Conservation (phyloP, 1,284 basidiomycete genomes). For the Malassezia brasiliensis region DNA sequence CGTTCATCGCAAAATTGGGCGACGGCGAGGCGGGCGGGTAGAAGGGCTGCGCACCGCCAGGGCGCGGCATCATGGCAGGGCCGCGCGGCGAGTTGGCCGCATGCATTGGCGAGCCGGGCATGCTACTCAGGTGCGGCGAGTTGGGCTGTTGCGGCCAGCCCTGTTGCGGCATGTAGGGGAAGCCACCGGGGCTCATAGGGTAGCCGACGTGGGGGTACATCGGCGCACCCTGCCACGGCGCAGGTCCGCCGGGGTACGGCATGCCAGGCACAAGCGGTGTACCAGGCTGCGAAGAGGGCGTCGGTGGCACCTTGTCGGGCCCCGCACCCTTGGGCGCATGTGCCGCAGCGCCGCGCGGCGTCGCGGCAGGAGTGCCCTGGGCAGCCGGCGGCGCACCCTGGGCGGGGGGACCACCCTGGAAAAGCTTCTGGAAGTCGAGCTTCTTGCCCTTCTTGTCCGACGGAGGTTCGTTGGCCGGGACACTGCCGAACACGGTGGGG, state of each 20-base stretch:
- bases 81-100: constrained; percentile 7
- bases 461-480: constrained; percentile 32
- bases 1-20: constrained; percentile 43
- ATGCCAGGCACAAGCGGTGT: background rate
- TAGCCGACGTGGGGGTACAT: constrained; percentile 17
- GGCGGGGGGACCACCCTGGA: constrained; percentile 26
- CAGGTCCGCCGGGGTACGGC: constrained; percentile 1
- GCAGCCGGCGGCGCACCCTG: constrained; percentile 3
- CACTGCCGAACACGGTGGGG: constrained; percentile 48
- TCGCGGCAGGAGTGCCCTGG: background rate
- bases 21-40: constrained; percentile 9
- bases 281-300: background rate
- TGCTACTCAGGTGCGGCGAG: background rate
- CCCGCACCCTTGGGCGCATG: background rate
- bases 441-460: constrained; percentile 39
- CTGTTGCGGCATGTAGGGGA: constrained; percentile 16
- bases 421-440: constrained; percentile 49
- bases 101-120: constrained; percentile 8
- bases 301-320: background rate
- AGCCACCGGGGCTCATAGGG: constrained; percentile 14
- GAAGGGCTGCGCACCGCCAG: constrained; percentile 11
- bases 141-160: constrained; percentile 5
- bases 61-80: constrained; percentile 21
- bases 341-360: background rate
- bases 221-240: constrained; percentile 13